Base-by-base conservation (phyloP, 2,329 filamentous ascomycete genomes). In the Emmonsia crescens region DNA sequence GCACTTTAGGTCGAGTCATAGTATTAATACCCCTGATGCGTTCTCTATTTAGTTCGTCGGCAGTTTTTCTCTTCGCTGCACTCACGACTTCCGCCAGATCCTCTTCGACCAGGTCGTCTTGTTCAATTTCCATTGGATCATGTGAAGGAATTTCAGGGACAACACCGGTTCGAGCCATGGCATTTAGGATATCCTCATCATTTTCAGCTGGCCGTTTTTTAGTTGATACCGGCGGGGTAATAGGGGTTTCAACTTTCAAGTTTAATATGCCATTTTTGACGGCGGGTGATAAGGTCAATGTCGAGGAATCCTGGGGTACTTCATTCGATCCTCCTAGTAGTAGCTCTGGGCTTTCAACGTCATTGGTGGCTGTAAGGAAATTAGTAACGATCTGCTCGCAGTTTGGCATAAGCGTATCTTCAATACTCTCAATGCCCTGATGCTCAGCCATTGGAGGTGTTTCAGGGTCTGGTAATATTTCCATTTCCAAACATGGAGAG, bases 1-100 rank as follows among this genome's bases (percentile, higher is more conserved):
- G 82, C 4, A 83, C 75, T n/a, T 75, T 66, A 0, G 83, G 75
- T 46, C 82, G 75, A 57, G 74, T 72, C 3, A 74, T 79, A 0
- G 79, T 65, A 63, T 81, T 79, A 12, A 75, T 71, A 62, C 77
- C 77, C 9, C 73, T 72, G 1, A 83, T 70, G 59, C 76, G 72
- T 63, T 83, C 80, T 40, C 76, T 73, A n/a, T 75, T 71, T 2
- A 78, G 52, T 21, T 66, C 69, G 16, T 67, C 62, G 2, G 74
- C 69, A 3, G 71, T 74, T 38, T 75, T 67, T 38, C 72, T 67
- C 52, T 60, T 62, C 3, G 61, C 59, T 29, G 58, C 21, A 19
- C 38, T 19, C 3, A 74, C 77, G 16, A 75, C 61, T 19, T 75
- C 71, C 38, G 68, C 68, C 2, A 79, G 64, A 0, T 72, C 61